A percentile compares a stretch with the other conserved stretches of the same genome.
Evolutionary conservation across 805 yeast genomes (phyloP).

Genomic region (Wickerhamiella kurtzmanii): DNA sequence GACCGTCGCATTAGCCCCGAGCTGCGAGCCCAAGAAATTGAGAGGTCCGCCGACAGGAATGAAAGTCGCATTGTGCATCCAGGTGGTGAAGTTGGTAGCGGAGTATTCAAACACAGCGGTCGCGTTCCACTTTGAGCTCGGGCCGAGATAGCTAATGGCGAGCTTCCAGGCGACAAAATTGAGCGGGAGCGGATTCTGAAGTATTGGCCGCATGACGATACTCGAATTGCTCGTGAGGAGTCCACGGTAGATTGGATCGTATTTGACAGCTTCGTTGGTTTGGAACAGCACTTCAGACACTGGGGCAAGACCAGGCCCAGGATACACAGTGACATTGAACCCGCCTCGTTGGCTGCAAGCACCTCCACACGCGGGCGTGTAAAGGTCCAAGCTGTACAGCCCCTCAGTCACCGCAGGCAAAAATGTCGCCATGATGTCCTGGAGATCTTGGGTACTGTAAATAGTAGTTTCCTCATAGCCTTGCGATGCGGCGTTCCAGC

Average conservation of each 20-base stretch:
- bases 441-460: neutral
- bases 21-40: conserved; percentile 24
- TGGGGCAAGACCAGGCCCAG: conserved; percentile 31
- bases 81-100: conserved; percentile 44
- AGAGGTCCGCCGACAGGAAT: conserved; percentile 35
- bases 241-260: conserved; percentile 66
- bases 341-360: conserved; percentile 62
- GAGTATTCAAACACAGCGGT: conserved; percentile 59
- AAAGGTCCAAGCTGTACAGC: conserved; percentile 53
- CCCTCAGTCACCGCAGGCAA: conserved; percentile 65
- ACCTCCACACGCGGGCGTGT: conserved; percentile 74
- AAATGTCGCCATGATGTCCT: conserved; percentile 34
- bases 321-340: conserved; percentile 59
- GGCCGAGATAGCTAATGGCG: conserved; percentile 30
- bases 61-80: conserved; percentile 21
- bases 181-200: conserved; percentile 24
- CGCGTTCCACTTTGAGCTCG: conserved; percentile 30
- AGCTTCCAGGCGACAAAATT: conserved; percentile 63
- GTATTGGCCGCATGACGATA: conserved; percentile 22
- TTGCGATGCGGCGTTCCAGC: neutral
- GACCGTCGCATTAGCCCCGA: conserved; percentile 33
- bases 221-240: conserved; percentile 37
- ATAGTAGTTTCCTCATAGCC: neutral
- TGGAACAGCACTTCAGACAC: conserved; percentile 49
- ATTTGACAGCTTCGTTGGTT: conserved; percentile 66